Conservation (phyloP, 805 yeast species). For the Yamadazyma sp. region DNA sequence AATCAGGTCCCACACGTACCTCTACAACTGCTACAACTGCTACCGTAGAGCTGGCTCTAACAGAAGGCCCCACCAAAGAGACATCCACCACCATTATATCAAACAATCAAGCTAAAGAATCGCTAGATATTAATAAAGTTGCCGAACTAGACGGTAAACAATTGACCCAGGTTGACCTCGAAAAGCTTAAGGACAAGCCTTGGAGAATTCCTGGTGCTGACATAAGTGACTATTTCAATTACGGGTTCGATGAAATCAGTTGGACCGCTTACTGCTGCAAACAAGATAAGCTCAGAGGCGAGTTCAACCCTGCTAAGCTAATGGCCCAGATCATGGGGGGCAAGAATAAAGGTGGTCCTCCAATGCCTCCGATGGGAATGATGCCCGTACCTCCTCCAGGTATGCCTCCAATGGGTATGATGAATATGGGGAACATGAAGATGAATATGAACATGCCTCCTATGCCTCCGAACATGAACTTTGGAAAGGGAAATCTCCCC, state of each 20-base stretch:
- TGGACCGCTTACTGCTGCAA: conserved; percentile 92
- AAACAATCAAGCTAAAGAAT: conserved; percentile 38
- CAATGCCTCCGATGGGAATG: conserved; percentile 24
- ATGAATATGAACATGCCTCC: conserved; percentile 23
- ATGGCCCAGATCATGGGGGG: conserved; percentile 56
- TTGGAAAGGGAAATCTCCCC: conserved; percentile 18
- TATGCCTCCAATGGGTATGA: conserved; percentile 19
- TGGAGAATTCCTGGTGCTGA: conserved; percentile 99
- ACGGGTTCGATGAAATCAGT: conserved; percentile 93
- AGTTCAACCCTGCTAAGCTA: conserved; percentile 78
- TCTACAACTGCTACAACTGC: conserved; percentile 20
- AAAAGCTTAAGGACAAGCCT: conserved; percentile 87
- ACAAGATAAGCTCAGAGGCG: conserved; percentile 78
- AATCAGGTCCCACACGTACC: conserved; percentile 29
- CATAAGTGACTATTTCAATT: conserved; percentile 90
- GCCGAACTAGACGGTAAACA: conserved; percentile 81
- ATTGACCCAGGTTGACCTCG: conserved; percentile 75
- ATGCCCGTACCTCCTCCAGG: conserved; percentile 19
- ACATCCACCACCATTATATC: conserved; percentile 35
- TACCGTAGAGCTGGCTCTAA: conserved; percentile 10
- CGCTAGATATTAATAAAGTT: conserved; percentile 66
- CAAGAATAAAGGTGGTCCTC: conserved; percentile 11
- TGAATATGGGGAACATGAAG: conserved; percentile 14
- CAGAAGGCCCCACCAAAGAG: conserved; percentile 14
- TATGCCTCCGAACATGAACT: conserved; percentile 11